Evolutionary conservation across 2,329 filamentous ascomycete genomes (phyloP).

Genomic region (Alternaria dauci): DNA sequence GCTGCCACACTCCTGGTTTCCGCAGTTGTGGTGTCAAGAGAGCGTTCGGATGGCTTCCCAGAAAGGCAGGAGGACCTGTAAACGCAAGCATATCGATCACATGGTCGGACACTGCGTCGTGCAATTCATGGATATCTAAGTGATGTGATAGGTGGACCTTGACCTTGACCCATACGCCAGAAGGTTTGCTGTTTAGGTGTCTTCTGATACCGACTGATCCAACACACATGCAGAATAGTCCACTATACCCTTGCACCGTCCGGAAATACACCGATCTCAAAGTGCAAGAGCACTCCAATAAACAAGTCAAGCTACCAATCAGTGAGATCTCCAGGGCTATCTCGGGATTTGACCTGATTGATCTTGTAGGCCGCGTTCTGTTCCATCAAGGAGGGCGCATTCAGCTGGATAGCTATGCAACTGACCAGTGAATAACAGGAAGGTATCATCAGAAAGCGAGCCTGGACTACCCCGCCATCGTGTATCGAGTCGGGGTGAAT

Average conservation of each 20-base stretch:
- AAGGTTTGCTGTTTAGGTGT: neutral
- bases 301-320: neutral
- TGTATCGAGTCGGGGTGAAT: neutral
- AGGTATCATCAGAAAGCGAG: neutral
- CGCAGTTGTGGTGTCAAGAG: neutral
- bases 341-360: neutral
- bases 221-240: neutral
- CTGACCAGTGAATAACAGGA: constrained; percentile 5
- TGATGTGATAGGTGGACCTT: neutral
- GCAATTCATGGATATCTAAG: neutral
- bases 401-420: neutral
- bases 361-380: neutral
- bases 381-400: neutral
- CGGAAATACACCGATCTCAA: neutral
- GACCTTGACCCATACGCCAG: neutral
- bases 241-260: neutral
- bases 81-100: neutral
- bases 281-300: neutral
- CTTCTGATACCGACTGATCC: neutral
- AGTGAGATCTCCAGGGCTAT: neutral
- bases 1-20: neutral
- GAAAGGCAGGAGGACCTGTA: constrained; percentile 3
- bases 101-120: neutral
- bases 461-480: neutral
- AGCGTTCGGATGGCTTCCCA: neutral